These are phyloP conservation scores for Abelmoschus esculentus DNA, from an alignment of 345 rosid genomes.

Conservation along the genomic window DNA sequence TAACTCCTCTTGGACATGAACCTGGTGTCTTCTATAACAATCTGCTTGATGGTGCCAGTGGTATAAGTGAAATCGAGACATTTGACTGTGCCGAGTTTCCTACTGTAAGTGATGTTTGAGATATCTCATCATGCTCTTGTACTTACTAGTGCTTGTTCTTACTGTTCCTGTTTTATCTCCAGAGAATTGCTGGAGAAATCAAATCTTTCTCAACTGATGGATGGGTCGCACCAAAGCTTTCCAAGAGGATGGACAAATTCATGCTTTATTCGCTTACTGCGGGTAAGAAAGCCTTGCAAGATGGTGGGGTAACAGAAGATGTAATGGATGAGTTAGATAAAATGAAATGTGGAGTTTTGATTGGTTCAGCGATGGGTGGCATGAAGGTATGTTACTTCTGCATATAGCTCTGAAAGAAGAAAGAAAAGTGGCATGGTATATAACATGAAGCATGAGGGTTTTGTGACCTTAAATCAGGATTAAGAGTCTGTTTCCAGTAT, in stretches of 20 bases:
- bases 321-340: constrained; percentile 73
- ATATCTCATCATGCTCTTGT: constrained; percentile 12
- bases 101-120: constrained; percentile 43
- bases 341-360: constrained; percentile 78
- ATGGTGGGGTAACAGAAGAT: constrained; percentile 80
- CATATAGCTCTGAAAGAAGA: not conserved
- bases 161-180: constrained; percentile 10
- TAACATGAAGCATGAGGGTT: not conserved
- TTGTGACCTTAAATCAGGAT: not conserved
- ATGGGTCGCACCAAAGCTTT: constrained; percentile 76
- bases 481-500: too few species aligned
- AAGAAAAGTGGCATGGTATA: not conserved
- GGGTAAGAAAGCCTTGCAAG: constrained; percentile 88
- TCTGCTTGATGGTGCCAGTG: constrained; percentile 83
- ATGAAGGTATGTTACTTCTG: constrained; percentile 2
- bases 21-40: constrained; percentile 64
- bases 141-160: constrained; percentile 8
- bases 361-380: constrained; percentile 59
- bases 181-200: constrained; percentile 96
- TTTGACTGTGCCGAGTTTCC: constrained; percentile 81
- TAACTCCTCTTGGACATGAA: constrained; percentile 83
- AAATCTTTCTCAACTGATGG: constrained; percentile 81
- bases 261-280: constrained; percentile 93
- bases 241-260: constrained; percentile 92
- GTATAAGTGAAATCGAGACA: constrained; percentile 73